A percentile compares a stretch with the other conserved stretches of the same genome.
phyloP scores from a whole-genome alignment of 1,139 yeast species.

The Debaryomycetaceae sp. region DNA sequence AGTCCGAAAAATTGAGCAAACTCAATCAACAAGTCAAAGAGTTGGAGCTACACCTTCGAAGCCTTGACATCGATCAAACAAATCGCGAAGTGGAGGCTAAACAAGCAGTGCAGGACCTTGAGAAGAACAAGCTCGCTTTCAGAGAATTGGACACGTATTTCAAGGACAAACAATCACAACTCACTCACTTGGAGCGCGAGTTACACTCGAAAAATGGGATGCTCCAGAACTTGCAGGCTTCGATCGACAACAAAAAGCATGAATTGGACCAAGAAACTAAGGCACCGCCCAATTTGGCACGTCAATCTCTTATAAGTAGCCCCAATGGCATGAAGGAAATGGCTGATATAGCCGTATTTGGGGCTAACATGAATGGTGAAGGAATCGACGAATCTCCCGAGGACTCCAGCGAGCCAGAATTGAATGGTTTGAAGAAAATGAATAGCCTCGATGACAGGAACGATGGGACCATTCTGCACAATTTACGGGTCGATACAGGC shows the following conservation, averaged over 20 bases:
- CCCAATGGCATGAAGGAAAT: constrained; percentile 24
- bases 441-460: constrained; percentile 5
- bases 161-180: no score
- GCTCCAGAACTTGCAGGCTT: neutral
- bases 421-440: neutral
- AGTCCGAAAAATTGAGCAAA: constrained; percentile 2
- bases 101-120: constrained; percentile 5
- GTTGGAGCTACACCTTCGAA: constrained; percentile 7
- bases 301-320: constrained; percentile 8
- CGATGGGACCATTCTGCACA: constrained; percentile 1
- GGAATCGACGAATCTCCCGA: constrained; percentile 2
- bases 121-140: neutral
- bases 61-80: constrained; percentile 4
- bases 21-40: constrained; percentile 5
- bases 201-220: neutral
- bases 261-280: neutral
- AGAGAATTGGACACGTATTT: neutral
- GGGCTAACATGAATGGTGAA: constrained; percentile 31
- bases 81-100: constrained; percentile 8
- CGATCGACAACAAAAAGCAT: constrained; percentile 1
- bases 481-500: neutral
- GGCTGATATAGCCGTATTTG: constrained; percentile 42
- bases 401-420: neutral
- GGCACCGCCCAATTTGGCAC: neutral
- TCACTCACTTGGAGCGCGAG: neutral